Conservation (phyloP, 2,329 filamentous ascomycete species). For the Helminthosporium solani region DNA sequence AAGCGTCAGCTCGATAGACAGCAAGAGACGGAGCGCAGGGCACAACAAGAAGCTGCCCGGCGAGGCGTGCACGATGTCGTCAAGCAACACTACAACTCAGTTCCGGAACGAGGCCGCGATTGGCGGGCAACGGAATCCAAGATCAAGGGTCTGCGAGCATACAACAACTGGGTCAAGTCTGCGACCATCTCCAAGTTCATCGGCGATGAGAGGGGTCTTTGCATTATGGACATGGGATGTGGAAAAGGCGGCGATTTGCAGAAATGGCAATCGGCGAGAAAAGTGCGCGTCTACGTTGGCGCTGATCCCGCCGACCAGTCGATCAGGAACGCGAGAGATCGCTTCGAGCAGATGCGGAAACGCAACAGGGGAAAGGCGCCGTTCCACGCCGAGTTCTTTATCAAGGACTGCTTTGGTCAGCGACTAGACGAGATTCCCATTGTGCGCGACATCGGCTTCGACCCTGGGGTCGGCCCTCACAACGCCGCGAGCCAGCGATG, state of each 20-base stretch:
- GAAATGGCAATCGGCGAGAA: constrained; percentile 92
- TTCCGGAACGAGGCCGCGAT: constrained; percentile 87
- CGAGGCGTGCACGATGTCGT: constrained; percentile 81
- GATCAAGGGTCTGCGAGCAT: constrained; percentile 89
- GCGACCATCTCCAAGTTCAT: constrained; percentile 92
- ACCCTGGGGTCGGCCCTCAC: constrained; percentile 64
- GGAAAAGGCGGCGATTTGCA: constrained; percentile 94
- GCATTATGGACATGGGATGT: constrained; percentile 91
- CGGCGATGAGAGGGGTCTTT: constrained; percentile 56
- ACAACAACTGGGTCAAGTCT: constrained; percentile 99
- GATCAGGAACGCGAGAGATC: constrained; percentile 83
- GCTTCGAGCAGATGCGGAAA: constrained; percentile 74
- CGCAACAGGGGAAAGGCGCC: constrained; percentile 53
- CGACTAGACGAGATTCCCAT: constrained; percentile 79
- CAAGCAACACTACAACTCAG: constrained; percentile 90
- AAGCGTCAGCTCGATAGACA: constrained; percentile 48
- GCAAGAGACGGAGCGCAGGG: constrained; percentile 51
- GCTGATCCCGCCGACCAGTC: constrained; percentile 90
- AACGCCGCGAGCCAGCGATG: constrained; percentile 61
- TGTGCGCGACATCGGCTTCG: constrained; percentile 83
- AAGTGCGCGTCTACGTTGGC: constrained; percentile 90
- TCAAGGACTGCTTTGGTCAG: constrained; percentile 90
- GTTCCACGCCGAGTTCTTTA: constrained; percentile 84
- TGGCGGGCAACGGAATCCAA: constrained; percentile 93
- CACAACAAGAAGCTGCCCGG: constrained; percentile 38